Percentiles rank a stretch among this genome's conserved stretches.
Conservation (phyloP, 345 rosid species). For the Pistacia atlantica region DNA sequence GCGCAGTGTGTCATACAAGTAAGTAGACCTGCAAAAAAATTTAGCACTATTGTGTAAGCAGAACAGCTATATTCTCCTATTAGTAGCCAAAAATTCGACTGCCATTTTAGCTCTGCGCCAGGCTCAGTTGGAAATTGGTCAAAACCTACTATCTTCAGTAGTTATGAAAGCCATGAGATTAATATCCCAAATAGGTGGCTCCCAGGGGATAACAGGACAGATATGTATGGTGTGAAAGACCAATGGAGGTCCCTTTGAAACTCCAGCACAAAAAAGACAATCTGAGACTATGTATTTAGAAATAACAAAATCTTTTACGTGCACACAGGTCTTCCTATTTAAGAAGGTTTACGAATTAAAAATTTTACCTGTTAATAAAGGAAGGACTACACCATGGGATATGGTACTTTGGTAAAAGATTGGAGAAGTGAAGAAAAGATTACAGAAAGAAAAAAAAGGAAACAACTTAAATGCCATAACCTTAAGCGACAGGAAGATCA, state of each 20-base stretch:
- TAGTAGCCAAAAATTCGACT: not conserved
- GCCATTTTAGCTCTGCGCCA: not conserved
- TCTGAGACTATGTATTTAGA: not conserved
- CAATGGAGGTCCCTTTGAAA: not conserved
- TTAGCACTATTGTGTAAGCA: not conserved
- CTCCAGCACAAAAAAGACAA: not conserved
- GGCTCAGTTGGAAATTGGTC: not conserved
- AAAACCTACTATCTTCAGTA: not conserved
- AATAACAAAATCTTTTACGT: not conserved
- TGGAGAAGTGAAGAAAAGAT: not conserved
- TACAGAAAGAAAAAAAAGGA: not conserved
- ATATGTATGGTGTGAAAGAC: not conserved
- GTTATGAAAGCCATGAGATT: too few species aligned
- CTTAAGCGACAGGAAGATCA: not conserved
- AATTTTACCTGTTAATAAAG: not conserved
- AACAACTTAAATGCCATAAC: not conserved
- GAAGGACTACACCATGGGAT: not conserved
- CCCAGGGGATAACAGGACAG: not conserved
- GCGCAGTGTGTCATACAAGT: conserved; percentile 86
- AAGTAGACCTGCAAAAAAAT: conserved; percentile 68
- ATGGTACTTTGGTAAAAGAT: not conserved
- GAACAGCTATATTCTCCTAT: too few species aligned
- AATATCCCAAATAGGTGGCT: not conserved
- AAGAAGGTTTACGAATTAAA: not conserved
- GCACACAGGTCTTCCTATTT: not conserved